Conservation (phyloP, 202 grass and related monocot species). For the Setaria italica region DNA sequence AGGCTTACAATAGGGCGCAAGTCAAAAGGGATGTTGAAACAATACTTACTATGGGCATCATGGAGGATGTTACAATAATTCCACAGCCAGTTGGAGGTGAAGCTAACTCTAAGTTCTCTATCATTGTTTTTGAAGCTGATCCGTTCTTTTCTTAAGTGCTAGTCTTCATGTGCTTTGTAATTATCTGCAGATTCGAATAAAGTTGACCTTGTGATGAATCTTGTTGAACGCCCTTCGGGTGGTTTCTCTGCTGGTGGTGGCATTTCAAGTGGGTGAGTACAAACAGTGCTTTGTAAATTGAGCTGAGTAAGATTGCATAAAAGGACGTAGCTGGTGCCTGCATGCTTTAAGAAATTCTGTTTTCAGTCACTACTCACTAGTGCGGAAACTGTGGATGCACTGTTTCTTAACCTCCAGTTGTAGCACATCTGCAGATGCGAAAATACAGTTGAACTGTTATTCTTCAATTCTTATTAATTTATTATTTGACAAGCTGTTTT, state of each 20-base stretch:
- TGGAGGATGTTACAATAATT: conserved; percentile 97
- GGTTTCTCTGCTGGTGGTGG: conserved; percentile 85
- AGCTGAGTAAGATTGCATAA: background rate
- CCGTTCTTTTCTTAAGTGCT: conserved; percentile 22
- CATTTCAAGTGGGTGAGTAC: conserved; percentile 92
- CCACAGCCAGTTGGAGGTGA: conserved; percentile 85
- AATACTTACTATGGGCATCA: conserved; percentile 98
- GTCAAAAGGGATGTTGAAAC: conserved; percentile 96
- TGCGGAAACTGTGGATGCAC: conserved; percentile 1
- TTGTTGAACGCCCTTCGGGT: conserved; percentile 84
- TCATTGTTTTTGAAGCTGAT: conserved; percentile 27
- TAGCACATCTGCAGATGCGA: background rate
- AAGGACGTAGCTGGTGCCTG: background rate
- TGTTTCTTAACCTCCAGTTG: conserved; percentile 1
- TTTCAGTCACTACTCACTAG: background rate
- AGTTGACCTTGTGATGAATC: conserved; percentile 98
- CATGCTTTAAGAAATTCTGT: conserved; percentile 35
- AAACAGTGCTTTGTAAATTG: conserved; percentile 22
- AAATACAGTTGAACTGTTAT: conserved; percentile 24
- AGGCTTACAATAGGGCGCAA: conserved; percentile 88
- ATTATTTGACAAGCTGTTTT: conserved; percentile 32
- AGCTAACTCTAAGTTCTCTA: conserved; percentile 28
- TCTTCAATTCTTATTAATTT: background rate
- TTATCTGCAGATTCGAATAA: conserved; percentile 84
- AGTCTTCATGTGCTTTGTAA: conserved; percentile 34